phyloP scores from a whole-genome alignment of 2,329 filamentous ascomycete species.

The Penicillium sp. region DNA sequence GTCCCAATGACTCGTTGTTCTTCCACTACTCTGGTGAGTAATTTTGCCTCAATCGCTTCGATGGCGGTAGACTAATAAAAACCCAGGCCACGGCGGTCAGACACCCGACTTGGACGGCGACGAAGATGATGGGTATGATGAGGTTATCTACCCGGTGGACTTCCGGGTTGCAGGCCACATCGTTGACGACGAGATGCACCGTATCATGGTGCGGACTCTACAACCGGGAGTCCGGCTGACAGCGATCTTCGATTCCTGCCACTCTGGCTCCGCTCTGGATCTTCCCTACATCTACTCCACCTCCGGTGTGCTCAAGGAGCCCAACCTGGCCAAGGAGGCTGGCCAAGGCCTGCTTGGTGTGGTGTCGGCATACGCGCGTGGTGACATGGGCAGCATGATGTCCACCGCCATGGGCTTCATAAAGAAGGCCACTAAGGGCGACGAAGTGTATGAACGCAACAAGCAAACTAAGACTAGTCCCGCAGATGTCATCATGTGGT shows the following conservation, averaged over 20 bases:
- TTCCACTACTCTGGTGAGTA: slow-evolving; percentile 85
- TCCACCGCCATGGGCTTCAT: slow-evolving; percentile 72
- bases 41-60: neutral
- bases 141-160: slow-evolving; percentile 71
- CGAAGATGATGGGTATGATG: slow-evolving; percentile 68
- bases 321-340: slow-evolving; percentile 59
- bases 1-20: slow-evolving; percentile 86
- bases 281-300: slow-evolving; percentile 61
- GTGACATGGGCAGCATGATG: slow-evolving; percentile 74
- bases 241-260: slow-evolving; percentile 61
- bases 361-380: slow-evolving; percentile 69
- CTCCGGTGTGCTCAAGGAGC: slow-evolving; percentile 60
- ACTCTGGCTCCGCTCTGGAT: slow-evolving; percentile 59
- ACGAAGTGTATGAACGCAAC: slow-evolving; percentile 69
- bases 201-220: slow-evolving; percentile 66
- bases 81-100: slow-evolving; percentile 62
- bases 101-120: slow-evolving; percentile 65
- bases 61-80: slow-evolving; percentile 7
- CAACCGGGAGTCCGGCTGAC: slow-evolving; percentile 70
- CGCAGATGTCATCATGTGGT: slow-evolving; percentile 97
- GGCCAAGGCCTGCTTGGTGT: slow-evolving; percentile 57
- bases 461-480: slow-evolving; percentile 83
- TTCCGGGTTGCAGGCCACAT: slow-evolving; percentile 62
- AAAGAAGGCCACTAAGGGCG: slow-evolving; percentile 75
- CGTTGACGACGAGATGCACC: slow-evolving; percentile 70